Evolutionary conservation across 176 grass and related monocot genomes (phyloP).

Genomic region (Otatea glauca): DNA sequence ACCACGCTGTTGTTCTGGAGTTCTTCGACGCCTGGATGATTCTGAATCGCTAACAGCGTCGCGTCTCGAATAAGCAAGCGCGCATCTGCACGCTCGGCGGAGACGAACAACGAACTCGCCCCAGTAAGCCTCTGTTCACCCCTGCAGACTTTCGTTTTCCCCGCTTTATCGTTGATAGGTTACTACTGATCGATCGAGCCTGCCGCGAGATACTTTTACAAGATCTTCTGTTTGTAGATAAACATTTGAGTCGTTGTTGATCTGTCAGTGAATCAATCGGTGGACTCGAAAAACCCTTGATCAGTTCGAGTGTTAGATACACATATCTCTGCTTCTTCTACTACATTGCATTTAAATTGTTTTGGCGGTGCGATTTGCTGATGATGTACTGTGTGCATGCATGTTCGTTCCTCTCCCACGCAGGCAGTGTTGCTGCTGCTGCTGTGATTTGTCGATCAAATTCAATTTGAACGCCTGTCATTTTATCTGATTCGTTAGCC

Average conservation of each 20-base stretch:
- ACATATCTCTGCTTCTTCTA: not conserved
- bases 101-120: not conserved
- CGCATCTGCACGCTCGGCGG: too few species aligned
- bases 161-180: not conserved
- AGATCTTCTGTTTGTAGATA: not conserved
- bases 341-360: not conserved
- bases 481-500: not conserved
- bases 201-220: too few species aligned
- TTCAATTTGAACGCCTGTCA: not conserved
- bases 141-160: not conserved
- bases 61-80: not conserved
- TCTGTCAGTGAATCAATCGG: not conserved
- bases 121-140: not conserved
- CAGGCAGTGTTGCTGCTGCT: not conserved
- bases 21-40: not conserved
- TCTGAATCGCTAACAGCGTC: not conserved
- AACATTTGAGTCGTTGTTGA: not conserved
- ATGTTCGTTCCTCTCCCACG: too few species aligned
- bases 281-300: not conserved
- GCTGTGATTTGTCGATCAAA: not conserved
- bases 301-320: not conserved
- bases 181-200: not conserved
- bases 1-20: not conserved
- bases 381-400: too few species aligned
- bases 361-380: too few species aligned